Base-by-base conservation (phyloP, 495 filamentous ascomycete species). In the Recurvomyces mirabilis region DNA sequence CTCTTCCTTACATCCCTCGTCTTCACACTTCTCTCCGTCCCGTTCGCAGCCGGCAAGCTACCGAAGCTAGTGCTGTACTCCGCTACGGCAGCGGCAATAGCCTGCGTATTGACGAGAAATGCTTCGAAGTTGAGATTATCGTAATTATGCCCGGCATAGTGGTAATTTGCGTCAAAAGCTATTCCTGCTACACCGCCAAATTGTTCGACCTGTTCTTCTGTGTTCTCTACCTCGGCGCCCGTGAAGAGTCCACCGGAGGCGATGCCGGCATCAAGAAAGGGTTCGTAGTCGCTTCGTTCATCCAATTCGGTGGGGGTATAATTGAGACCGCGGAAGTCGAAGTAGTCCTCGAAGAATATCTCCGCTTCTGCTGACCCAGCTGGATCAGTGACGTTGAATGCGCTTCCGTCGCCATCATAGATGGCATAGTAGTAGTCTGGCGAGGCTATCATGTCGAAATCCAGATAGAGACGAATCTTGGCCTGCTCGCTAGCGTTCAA, bases 381-480 rank as follows among this genome's bases (percentile, higher is more conserved):
- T 0, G 82, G 79, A 7, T 78, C 81, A 11, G 68, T 69, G 20
- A 68, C 43, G 63, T 77, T 77, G 65, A 75, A 84, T 14, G 69
- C 55, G 36, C 56, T 63, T 32, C 81, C 81, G 49, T 82, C 77
- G 32, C 81, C 81, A 57, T 86, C 82, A 57, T 82, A 84, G 58
- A 83, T 70, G 55, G 71, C 73, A 53, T 75, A 69, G 13, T 72
- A 66, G 53, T 74, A 84, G 66, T 85, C 84, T 33, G 81, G 81
- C 13, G 68, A 74, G 32, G 80, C 81, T 46, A 84, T 80, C 81
- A 85, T 86, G 61, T 86, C 81, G 51, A 82, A 81, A 65, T 86
- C 82, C 52, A 85, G 76, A 54, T 83, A 82, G 3, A 81, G 69
- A 1, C 70, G 59, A 47, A 85, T 71, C 53, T 77, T 75, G 25